Conservation (phyloP, 441 rosid genomes). For the Pelargonium hybrid region DNA sequence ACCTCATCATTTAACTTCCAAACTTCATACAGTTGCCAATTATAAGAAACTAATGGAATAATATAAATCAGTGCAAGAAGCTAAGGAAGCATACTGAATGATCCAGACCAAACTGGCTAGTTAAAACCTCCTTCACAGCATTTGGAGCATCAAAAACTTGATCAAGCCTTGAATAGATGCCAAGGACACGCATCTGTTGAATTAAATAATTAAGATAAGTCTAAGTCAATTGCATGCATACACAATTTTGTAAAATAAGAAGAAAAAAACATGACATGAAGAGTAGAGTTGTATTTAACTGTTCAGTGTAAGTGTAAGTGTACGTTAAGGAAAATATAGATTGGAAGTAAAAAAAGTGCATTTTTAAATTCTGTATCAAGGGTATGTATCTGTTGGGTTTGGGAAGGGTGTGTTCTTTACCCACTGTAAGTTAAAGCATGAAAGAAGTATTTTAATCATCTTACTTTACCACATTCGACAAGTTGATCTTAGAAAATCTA, state of each 20-base stretch:
- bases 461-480: not conserved
- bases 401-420: not conserved
- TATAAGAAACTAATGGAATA: not conserved
- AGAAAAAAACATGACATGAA: not conserved
- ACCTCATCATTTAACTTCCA: not conserved
- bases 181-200: slow-evolving; percentile 57
- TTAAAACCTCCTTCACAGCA: slow-evolving; percentile 77
- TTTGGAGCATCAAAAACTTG: slow-evolving; percentile 88
- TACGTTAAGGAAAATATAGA: no score
- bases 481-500: not conserved
- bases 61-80: slow-evolving; percentile 14
- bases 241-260: not conserved
- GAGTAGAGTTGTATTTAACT: not conserved
- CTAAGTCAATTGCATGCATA: not conserved
- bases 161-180: slow-evolving; percentile 73
- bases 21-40: slow-evolving; percentile 4
- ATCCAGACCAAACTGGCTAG: slow-evolving; percentile 63
- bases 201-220: slow-evolving; percentile 6
- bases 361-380: not conserved
- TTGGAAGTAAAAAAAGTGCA: not conserved
- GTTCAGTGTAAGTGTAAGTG: no score
- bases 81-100: slow-evolving; percentile 40
- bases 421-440: not conserved
- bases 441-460: not conserved
- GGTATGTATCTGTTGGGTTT: not conserved